Evolutionary conservation across 2,329 filamentous ascomycete species (phyloP), one percentile per base, ranked within the genome.

Genomic region (Cladosporium halotolerans): DNA sequence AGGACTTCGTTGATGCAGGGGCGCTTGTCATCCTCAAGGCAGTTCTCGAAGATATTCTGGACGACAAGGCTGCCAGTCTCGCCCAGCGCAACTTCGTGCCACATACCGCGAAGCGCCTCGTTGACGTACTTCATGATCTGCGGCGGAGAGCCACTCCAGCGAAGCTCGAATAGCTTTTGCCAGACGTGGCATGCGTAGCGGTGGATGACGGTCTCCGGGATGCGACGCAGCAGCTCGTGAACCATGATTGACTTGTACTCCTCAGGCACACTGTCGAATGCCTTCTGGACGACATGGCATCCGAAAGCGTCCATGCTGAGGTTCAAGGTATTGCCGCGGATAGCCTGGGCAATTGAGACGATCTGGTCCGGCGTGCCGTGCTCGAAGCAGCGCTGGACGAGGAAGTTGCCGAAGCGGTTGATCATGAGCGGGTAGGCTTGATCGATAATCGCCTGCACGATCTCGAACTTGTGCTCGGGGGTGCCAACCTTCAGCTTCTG

Each of bases 121-220:
- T 99, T 99, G 72, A 99, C 95, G 65, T 89, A 96, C 65, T 88
- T 88, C 93, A 99, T 99, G 72, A 99, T 96, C 71, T 96, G 91
- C 19, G 93, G 93, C 40, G 93, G 93, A 38, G 90, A 88, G 64
- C 91, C 87, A 58, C 85, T 89, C 93, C 93, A 99, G 66, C 93
- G 86, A 62, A 99, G 82, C 72, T 99, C 93, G 69, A 99, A 99
- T 28, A 99, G 82, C 77, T 99, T 99, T 76, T 99, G 93, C 93
- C 93, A 99, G 58, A 99, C 93, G 70, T 99, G 93, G 66, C 93
- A 99, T 55, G 93, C 93, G 73, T 99, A 99, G 61, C 95, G 88
- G 73, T 99, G 95, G 67, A 99, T 93, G 59, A 99, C 91, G 2
- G 93, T 99, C 72, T 99, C 92, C 0, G 92, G 93, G 59, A 99